phyloP scores from a whole-genome alignment of 2,329 filamentous ascomycete genomes.

The Diplodia scrobiculata region DNA sequence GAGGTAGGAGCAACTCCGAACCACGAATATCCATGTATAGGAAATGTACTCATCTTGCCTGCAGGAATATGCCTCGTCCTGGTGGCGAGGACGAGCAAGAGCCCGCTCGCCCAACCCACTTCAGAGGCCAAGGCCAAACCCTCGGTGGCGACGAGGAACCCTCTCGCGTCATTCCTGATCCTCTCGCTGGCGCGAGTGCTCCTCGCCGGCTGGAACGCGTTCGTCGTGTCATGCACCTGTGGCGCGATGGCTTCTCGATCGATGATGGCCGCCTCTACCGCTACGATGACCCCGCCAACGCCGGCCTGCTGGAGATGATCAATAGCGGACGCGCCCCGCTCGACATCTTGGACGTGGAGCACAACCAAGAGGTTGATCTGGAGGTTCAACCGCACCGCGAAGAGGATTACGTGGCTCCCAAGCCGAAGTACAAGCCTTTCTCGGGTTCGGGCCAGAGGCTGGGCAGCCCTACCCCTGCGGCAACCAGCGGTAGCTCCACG shows the following conservation, averaged over 20 bases:
- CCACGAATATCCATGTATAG: not conserved
- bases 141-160: slow-evolving; percentile 76
- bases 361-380: slow-evolving; percentile 75
- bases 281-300: slow-evolving; percentile 77
- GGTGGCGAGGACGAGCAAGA: slow-evolving; percentile 56
- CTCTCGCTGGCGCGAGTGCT: slow-evolving; percentile 44
- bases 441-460: slow-evolving; percentile 70
- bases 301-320: slow-evolving; percentile 72
- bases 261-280: slow-evolving; percentile 77
- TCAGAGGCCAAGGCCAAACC: slow-evolving; percentile 72
- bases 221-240: slow-evolving; percentile 73
- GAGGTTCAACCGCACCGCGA: slow-evolving; percentile 73
- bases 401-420: slow-evolving; percentile 71
- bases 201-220: slow-evolving; percentile 55
- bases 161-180: slow-evolving; percentile 68
- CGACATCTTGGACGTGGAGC: slow-evolving; percentile 74
- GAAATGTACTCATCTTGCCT: slow-evolving; percentile 34
- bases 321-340: slow-evolving; percentile 74
- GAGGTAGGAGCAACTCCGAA: slow-evolving; percentile 41
- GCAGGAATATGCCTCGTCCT: slow-evolving; percentile 63
- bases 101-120: slow-evolving; percentile 55
- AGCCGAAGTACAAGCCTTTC: slow-evolving; percentile 77
- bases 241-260: slow-evolving; percentile 82
- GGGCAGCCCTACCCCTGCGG: slow-evolving; percentile 74
- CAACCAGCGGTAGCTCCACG: slow-evolving; percentile 44